Conservation (phyloP, 306 rosid genomes). For the Rosa persica region DNA sequence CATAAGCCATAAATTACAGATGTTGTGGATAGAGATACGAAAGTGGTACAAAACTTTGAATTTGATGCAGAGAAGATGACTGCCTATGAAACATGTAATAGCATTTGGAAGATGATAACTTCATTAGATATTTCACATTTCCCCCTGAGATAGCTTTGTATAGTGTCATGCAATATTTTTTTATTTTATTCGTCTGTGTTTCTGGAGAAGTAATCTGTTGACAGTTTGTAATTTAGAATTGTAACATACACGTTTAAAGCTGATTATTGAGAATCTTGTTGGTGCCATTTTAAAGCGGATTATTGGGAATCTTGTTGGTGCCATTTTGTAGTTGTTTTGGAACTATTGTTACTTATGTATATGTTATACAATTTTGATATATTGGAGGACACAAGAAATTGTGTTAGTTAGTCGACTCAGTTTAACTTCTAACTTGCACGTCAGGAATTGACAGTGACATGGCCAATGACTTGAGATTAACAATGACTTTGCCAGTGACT, state of each 20-base stretch:
- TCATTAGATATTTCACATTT: constrained; percentile 20
- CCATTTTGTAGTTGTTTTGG: background rate
- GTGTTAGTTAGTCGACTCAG: background rate
- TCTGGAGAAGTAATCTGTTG: background rate
- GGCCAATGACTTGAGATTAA: too few relatives aligned
- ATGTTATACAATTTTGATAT: background rate
- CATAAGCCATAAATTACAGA: constrained; percentile 52
- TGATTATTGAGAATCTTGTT: background rate
- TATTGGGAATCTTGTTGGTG: too few relatives aligned
- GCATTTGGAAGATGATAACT: constrained; percentile 66
- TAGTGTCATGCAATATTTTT: background rate
- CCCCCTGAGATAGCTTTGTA: constrained; percentile 6
- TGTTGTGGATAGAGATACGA: constrained; percentile 67
- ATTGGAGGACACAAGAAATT: background rate
- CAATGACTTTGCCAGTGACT: too few relatives aligned
- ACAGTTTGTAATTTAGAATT: constrained; percentile 2
- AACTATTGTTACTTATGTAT: background rate
- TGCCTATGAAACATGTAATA: constrained; percentile 51
- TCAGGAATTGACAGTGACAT: too few relatives aligned
- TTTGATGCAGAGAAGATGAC: constrained; percentile 41
- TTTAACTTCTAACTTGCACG: background rate
- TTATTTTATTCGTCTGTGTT: background rate
- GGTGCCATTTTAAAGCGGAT: background rate
- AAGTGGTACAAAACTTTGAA: constrained; percentile 42
- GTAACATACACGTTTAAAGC: constrained; percentile 2